Percentiles rank a stretch among this genome's conserved stretches.
Evolutionary conservation across 177 flowering plant genomes (phyloP).

Genomic region (Tripterygium wilfordii): DNA sequence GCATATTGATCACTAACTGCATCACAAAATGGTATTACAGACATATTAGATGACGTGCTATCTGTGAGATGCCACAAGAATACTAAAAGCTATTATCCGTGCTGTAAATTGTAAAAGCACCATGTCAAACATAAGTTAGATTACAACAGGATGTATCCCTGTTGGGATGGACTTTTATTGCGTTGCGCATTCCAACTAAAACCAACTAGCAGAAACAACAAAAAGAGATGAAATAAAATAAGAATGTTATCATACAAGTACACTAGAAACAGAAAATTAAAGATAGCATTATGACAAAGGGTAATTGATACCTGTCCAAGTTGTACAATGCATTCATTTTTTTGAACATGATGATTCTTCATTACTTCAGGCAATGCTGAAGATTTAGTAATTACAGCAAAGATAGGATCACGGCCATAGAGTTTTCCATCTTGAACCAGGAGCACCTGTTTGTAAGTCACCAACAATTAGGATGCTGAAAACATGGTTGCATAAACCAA

Average conservation of each 20-base stretch:
- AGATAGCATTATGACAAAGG: neutral
- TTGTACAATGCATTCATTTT: constrained; percentile 59
- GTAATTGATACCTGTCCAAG: constrained; percentile 64
- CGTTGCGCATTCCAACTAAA: too few relatives aligned
- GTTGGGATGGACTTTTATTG: too few relatives aligned
- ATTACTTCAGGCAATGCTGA: constrained; percentile 57
- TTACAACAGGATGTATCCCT: too few relatives aligned
- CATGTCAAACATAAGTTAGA: neutral
- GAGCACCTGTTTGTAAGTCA: constrained; percentile 50
- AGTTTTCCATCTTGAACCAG: constrained; percentile 96
- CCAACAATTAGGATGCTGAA: constrained; percentile 13
- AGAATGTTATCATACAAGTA: too few relatives aligned
- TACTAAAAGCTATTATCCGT: constrained; percentile 4
- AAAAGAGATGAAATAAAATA: too few relatives aligned
- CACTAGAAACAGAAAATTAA: neutral
- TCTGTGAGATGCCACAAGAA: constrained; percentile 2
- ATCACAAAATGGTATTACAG: constrained; percentile 10
- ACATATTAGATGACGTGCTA: constrained; percentile 13
- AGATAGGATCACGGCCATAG: constrained; percentile 74
- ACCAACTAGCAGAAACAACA: too few relatives aligned
- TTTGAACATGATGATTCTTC: constrained; percentile 53
- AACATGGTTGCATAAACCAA: neutral
- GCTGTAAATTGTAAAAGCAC: neutral
- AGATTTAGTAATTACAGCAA: constrained; percentile 68
- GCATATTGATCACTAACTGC: constrained; percentile 79